phyloP scores from a whole-genome alignment of 2,329 filamentous ascomycete species.

The Penicillium psychrosexuale region DNA sequence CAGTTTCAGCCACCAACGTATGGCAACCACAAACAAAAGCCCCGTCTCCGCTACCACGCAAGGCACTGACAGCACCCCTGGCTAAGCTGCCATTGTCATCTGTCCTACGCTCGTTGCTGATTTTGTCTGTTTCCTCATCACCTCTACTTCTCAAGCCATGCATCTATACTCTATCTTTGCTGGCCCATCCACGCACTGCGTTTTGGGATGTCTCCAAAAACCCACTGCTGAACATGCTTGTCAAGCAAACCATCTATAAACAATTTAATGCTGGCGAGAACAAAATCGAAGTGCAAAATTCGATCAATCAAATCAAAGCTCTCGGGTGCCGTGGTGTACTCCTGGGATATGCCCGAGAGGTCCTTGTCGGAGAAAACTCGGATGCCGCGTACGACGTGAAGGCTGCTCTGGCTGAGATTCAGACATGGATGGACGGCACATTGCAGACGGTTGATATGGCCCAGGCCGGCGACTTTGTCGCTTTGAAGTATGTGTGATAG shows the following conservation, averaged over 20 bases:
- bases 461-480: conserved; percentile 51
- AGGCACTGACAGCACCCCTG: conserved; percentile 29
- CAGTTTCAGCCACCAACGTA: conserved; percentile 25
- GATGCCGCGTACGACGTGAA: conserved; percentile 30
- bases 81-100: conserved; percentile 38
- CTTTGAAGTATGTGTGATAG: conserved; percentile 39
- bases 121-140: conserved; percentile 39
- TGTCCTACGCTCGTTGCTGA: conserved; percentile 37
- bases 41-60: conserved; percentile 22
- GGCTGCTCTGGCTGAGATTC: conserved; percentile 33
- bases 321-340: conserved; percentile 55
- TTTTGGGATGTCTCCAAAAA: conserved; percentile 51
- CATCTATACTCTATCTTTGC: conserved; percentile 63
- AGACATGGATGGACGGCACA: conserved; percentile 53
- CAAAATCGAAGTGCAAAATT: conserved; percentile 46
- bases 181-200: conserved; percentile 45
- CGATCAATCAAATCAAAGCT: conserved; percentile 45
- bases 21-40: conserved; percentile 23
- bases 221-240: conserved; percentile 43
- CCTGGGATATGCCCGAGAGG: conserved; percentile 54
- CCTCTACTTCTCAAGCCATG: conserved; percentile 66
- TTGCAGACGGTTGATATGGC: conserved; percentile 54
- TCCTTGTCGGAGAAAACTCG: conserved; percentile 48
- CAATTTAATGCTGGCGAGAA: conserved; percentile 58
- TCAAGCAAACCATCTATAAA: conserved; percentile 52